phyloP scores from a whole-genome alignment of 2,329 filamentous ascomycete species.

The Neocucurbitaria cava region DNA sequence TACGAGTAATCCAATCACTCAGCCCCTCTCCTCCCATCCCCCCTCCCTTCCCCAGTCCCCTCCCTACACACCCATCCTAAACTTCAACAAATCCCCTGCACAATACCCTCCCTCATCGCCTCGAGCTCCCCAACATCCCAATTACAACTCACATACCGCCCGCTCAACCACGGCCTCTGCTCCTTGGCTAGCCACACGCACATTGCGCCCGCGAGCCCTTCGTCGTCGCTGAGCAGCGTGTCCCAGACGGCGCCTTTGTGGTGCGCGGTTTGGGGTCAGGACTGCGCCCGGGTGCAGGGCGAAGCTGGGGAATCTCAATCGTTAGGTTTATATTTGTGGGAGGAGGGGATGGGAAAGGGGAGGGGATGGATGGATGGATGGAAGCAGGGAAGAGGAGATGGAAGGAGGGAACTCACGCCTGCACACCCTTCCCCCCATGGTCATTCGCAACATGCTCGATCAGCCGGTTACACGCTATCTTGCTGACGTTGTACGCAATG shows the following conservation, averaged over 20 bases:
- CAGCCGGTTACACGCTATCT: conserved; percentile 22
- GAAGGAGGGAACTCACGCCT: conserved; percentile 13
- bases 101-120: conserved; percentile 18
- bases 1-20: too few relatives aligned
- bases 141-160: conserved; percentile 31
- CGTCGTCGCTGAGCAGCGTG: background rate
- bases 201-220: conserved; percentile 33
- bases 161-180: conserved; percentile 33
- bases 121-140: conserved; percentile 43
- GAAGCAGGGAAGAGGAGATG: background rate
- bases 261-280: conserved; percentile 16
- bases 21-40: too few relatives aligned
- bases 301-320: background rate
- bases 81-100: conserved; percentile 21
- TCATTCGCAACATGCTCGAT: conserved; percentile 46
- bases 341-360: background rate
- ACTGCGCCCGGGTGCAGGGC: conserved; percentile 35
- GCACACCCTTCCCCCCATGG: conserved; percentile 23
- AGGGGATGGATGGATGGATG: background rate
- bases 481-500: conserved; percentile 29
- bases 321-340: background rate
- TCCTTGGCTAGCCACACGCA: conserved; percentile 34
- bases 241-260: conserved; percentile 12
- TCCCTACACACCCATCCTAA: conserved; percentile 13
- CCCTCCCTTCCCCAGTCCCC: too few relatives aligned